Base-by-base conservation (phyloP, 2,329 filamentous ascomycete genomes). In the Ciborinia camelliae region DNA sequence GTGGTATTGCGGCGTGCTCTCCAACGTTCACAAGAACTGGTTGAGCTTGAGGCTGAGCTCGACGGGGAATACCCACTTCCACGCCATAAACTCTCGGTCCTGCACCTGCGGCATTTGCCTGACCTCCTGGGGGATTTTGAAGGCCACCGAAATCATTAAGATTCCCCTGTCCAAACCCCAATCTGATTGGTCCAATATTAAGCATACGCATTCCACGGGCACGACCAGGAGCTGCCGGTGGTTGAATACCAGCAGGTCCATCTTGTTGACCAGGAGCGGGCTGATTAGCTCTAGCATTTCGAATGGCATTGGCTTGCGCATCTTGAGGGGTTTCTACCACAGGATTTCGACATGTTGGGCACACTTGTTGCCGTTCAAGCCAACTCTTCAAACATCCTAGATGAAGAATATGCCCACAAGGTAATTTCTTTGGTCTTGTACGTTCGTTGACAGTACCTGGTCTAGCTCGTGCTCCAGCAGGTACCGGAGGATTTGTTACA, bases 351-450 rank as follows among this genome's bases (percentile, higher is more conserved):
- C 95, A 99, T 2, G 92, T 99, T 8, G 95, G 95, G 75, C 95
- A 99, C 41, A 96, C 93, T 78, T 99, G 95, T 76, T 99, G 95
- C 69, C 95, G 84, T 80, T 99, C 95, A 35, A 99, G 83, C 95
- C 95, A 99, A 76, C 93, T 96, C 77, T 95, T 92, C 65, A 99
- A 84, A 76, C 95, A 99, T 55, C 92, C 90, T 69, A 97, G 90
- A 76, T 99, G 95, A 47, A 99, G 79, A 47, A 98, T 95, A 74
- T 99, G 95, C 5, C 94, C 93, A 77, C 95, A 99, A 0, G 95
- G 95, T 12, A 99, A 84, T 78, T 97, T 98, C 81, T 99, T 99
- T 8, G 95, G 92, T 26, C 95, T 85, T 64, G 90, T 84, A 63
- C 94, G 86, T 73, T 98, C 92, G 65, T 96, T 88, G 64, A 90